Evolutionary conservation across 805 yeast species (phyloP).

Genomic region (Cyberlindnera americana): DNA sequence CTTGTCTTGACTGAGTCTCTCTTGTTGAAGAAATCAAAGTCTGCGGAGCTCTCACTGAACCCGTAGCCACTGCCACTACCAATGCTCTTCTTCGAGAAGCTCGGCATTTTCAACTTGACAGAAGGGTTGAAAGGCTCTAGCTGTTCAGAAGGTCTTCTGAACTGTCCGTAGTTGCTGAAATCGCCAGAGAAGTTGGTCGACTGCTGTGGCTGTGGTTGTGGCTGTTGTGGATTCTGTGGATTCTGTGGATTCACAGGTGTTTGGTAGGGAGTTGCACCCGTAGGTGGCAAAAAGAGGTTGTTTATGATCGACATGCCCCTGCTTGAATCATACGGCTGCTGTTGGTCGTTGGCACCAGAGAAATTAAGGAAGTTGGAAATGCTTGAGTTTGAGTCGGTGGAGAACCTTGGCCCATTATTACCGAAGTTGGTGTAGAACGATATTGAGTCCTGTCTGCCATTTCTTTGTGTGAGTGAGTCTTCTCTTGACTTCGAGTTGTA

Average conservation of each 20-base stretch:
- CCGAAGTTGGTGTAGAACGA: constrained; percentile 26
- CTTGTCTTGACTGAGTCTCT: constrained; percentile 27
- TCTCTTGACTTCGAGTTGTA: constrained; percentile 13
- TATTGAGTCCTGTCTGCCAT: constrained; percentile 27
- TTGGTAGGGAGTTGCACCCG: background rate
- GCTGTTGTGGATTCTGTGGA: too few species aligned
- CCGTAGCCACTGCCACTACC: too few species aligned
- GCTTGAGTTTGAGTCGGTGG: constrained; percentile 29
- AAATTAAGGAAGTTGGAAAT: constrained; percentile 22
- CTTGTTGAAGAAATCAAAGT: constrained; percentile 25
- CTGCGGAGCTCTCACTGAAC: too few species aligned
- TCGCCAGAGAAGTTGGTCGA: constrained; percentile 11
- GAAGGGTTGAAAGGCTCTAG: constrained; percentile 44
- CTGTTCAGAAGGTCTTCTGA: constrained; percentile 47
- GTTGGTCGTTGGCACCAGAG: constrained; percentile 3
- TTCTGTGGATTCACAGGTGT: too few species aligned
- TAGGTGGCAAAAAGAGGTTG: constrained; percentile 25
- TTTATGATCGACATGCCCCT: constrained; percentile 26
- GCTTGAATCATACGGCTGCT: constrained; percentile 18
- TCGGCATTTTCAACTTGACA: constrained; percentile 28
- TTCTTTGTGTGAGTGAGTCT: constrained; percentile 15
- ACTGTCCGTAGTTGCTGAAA: constrained; percentile 27
- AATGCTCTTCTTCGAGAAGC: constrained; percentile 22
- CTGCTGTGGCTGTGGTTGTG: too few species aligned
- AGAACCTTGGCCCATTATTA: constrained; percentile 23